Base-by-base conservation (phyloP, 495 filamentous ascomycete species). In the Penicillium chermesinum region DNA sequence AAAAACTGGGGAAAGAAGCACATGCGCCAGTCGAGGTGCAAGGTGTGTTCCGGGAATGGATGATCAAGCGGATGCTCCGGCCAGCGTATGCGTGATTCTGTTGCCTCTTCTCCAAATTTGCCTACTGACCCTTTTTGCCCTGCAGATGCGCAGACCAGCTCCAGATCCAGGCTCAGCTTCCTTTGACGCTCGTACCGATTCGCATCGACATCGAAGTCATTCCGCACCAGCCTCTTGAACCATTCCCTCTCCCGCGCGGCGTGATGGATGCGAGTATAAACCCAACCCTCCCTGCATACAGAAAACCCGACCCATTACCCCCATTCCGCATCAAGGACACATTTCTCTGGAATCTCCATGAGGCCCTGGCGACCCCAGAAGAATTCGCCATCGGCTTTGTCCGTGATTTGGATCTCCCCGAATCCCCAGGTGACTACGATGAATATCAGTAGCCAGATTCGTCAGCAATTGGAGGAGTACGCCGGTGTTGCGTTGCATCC, bases 341-440 rank as follows among this genome's bases (percentile, higher is more conserved):
- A 19, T 96, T 99, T 60, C 67, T 97, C 18, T 99, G 93, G 93
- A 99, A 99, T 61, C 75, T 99, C 8, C 90, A 97, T 66, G 93
- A 99, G 70, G 87, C 87, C 1, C 71, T 96, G 22, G 86, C 91
- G 9, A 99, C 93, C 0, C 95, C 93, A 3, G 93, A 99, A 61
- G 85, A 91, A 54, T 99, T 97, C 66, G 94, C 93, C 3, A 77
- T 83, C 46, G 79, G 75, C n/a, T 85, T 96, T 50, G 89, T 95
- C 22, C 88, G 94, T 53, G 93, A 99, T 62, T 79, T 97, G 40
- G 94, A 99, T 60, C 82, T 99, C 35, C 91, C n/a, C 94, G 7
- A 82, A 86, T 39, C 74, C 80, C 0, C 72, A 74, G 14, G 70
- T 75, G 15, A 74, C 87, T 48, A 84, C 85, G 7, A 69, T 79